Conservation (phyloP, 257 asterid species). For the Solanum lycopersicoides region DNA sequence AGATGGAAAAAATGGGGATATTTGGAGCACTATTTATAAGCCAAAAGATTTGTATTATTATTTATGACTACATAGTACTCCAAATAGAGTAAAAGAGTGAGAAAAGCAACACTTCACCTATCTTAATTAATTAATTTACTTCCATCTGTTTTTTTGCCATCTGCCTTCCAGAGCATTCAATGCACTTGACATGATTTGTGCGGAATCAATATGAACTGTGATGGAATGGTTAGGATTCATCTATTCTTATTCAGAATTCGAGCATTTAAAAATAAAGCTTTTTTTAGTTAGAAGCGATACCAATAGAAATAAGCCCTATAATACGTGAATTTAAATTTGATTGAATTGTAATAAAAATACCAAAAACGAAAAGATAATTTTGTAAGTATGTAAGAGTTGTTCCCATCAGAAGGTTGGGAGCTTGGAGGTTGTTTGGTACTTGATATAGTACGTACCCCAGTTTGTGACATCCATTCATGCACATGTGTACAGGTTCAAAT, state of each 20-base stretch:
- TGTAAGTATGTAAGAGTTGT: neutral
- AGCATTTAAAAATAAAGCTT: too few species aligned
- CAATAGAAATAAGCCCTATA: neutral
- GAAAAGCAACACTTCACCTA: slow-evolving; percentile 8
- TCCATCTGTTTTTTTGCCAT: neutral
- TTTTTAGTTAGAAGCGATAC: neutral
- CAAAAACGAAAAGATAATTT: neutral
- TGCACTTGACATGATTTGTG: neutral
- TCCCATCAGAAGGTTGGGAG: neutral
- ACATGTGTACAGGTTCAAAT: neutral
- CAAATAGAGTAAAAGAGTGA: neutral
- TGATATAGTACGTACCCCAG: neutral
- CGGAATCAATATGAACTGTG: neutral
- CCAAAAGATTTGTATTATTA: neutral
- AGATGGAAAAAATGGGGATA: neutral
- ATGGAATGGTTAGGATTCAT: neutral
- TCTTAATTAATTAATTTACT: neutral
- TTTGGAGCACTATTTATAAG: neutral
- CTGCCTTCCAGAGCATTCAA: neutral
- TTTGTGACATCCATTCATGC: neutral
- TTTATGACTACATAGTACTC: neutral
- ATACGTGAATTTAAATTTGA: neutral
- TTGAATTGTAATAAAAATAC: fast-evolving
- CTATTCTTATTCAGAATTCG: too few species aligned
- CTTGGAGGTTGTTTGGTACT: slow-evolving; percentile 4